Percentiles rank a stretch among this genome's conserved stretches.
phyloP scores from a whole-genome alignment of 768 basidiomycete species.

The Boletus subparvulus region DNA sequence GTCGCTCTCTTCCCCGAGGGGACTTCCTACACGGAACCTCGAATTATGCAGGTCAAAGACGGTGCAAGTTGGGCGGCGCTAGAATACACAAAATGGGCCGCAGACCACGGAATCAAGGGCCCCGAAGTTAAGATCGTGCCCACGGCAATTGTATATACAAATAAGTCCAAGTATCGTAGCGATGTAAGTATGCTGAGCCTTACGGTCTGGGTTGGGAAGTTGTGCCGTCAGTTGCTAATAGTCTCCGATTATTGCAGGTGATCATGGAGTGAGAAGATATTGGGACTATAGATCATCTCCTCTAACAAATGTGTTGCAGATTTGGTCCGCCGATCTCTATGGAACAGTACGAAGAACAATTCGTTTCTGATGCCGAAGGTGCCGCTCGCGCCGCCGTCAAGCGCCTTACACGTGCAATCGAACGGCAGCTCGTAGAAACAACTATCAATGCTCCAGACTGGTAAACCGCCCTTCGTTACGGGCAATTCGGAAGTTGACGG shows the following conservation, averaged over 20 bases:
- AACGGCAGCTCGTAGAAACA: slow-evolving; percentile 64
- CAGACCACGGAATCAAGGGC: slow-evolving; percentile 50
- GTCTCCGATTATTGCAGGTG: slow-evolving; percentile 43
- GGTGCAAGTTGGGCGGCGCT: slow-evolving; percentile 94
- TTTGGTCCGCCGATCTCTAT: slow-evolving; percentile 81
- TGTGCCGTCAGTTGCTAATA: slow-evolving; percentile 13
- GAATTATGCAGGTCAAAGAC: slow-evolving; percentile 90
- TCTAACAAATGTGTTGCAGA: slow-evolving; percentile 41
- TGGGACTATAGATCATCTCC: slow-evolving; percentile 1
- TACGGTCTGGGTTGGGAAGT: slow-evolving; percentile 4
- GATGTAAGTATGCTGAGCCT: slow-evolving; percentile 55
- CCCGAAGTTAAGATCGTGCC: slow-evolving; percentile 66
- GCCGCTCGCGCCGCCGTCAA: slow-evolving; percentile 81
- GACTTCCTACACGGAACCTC: slow-evolving; percentile 89
- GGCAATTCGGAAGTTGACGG: slow-evolving; percentile 14
- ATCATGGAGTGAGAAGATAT: slow-evolving; percentile 62
- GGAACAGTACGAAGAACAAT: slow-evolving; percentile 73
- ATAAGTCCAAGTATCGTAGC: slow-evolving; percentile 95
- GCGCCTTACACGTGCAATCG: slow-evolving; percentile 73
- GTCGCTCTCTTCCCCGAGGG: slow-evolving; percentile 96
- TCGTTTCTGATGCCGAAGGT: slow-evolving; percentile 66
- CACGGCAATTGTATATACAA: slow-evolving; percentile 88
- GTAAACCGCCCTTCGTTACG: slow-evolving; percentile 46
- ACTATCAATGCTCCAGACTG: slow-evolving; percentile 95
- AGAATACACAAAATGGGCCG: slow-evolving; percentile 83